Conservation (phyloP, 1,284 basidiomycete genomes). For the Tylopilus sp. region DNA sequence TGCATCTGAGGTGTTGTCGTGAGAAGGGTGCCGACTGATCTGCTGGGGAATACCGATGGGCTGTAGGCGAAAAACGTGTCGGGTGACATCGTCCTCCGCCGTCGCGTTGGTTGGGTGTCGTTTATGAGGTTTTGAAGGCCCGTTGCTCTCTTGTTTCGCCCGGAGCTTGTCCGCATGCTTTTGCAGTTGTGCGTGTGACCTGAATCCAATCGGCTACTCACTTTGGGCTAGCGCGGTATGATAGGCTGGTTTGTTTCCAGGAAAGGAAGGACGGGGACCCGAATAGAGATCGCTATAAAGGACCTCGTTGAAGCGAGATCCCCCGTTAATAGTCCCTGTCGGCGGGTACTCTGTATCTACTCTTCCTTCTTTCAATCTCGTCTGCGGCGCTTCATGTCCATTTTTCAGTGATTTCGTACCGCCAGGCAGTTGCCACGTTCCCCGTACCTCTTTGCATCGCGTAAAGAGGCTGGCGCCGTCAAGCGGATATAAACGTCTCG, state of each 20-base stretch:
- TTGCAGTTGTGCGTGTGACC: no score
- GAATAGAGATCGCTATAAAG: slow-evolving; percentile 20
- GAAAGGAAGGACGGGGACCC: slow-evolving; percentile 7
- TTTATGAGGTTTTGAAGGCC: neutral
- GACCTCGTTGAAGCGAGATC: slow-evolving; percentile 3
- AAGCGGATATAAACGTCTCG: slow-evolving; percentile 1
- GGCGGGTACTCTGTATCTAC: neutral
- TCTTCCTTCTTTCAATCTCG: neutral
- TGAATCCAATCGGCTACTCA: slow-evolving; percentile 1
- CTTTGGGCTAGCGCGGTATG: slow-evolving; percentile 1
- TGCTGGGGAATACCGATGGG: no score
- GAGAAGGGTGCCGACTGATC: no score
- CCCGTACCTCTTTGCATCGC: slow-evolving; percentile 1
- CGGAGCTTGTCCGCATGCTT: neutral
- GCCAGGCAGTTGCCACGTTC: slow-evolving; percentile 1
- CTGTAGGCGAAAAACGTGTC: neutral
- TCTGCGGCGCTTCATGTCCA: neutral
- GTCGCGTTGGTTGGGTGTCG: neutral
- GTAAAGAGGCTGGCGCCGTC: neutral
- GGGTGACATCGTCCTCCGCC: neutral
- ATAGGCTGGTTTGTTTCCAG: neutral
- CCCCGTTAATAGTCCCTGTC: neutral
- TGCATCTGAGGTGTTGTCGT: neutral
- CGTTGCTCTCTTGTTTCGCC: neutral
- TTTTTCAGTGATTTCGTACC: neutral